These are phyloP conservation scores for Tolypocladium sp. DNA, from an alignment of 2,329 filamentous ascomycete species.

Conservation along the genomic window DNA sequence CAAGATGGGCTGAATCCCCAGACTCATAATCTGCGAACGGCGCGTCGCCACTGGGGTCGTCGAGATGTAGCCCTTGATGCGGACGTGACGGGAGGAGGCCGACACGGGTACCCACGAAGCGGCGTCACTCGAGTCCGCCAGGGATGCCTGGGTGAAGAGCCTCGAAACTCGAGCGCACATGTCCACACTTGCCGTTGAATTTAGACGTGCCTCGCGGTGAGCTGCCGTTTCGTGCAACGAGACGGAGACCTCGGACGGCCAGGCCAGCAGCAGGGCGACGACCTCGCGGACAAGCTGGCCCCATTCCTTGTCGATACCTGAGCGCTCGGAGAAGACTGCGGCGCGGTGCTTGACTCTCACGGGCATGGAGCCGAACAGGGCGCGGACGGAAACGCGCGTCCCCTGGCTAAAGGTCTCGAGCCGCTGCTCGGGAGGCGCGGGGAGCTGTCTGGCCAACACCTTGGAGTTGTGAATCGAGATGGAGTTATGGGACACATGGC, in stretches of 20 bases:
- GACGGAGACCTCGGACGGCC: constrained; percentile 47
- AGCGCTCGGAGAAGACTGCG: constrained; percentile 37
- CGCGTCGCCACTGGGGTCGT: constrained; percentile 61
- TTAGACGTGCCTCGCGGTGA: constrained; percentile 28
- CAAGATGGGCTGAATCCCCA: constrained; percentile 61
- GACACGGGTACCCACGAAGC: constrained; percentile 61
- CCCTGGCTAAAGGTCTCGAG: constrained; percentile 53
- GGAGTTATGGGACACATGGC: constrained; percentile 52
- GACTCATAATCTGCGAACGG: constrained; percentile 69
- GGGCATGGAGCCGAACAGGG: constrained; percentile 85
- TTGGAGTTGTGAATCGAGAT: constrained; percentile 63
- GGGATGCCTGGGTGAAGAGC: constrained; percentile 56
- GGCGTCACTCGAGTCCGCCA: constrained; percentile 44
- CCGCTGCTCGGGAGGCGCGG: constrained; percentile 49
- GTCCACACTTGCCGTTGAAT: constrained; percentile 12
- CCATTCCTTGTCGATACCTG: constrained; percentile 54
- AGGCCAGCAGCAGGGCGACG: constrained; percentile 61
- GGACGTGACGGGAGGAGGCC: constrained; percentile 52
- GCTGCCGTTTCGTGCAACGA: constrained; percentile 42
- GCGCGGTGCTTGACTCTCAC: constrained; percentile 79
- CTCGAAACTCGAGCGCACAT: constrained; percentile 22
- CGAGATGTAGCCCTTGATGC: constrained; percentile 64
- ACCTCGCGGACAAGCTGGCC: constrained; percentile 49
- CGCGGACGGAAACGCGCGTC: constrained; percentile 64
- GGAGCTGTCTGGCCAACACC: constrained; percentile 53